These are phyloP conservation scores for Monosporascus sp. DNA, from an alignment of 2,329 filamentous ascomycete genomes.

Conservation along the genomic window DNA sequence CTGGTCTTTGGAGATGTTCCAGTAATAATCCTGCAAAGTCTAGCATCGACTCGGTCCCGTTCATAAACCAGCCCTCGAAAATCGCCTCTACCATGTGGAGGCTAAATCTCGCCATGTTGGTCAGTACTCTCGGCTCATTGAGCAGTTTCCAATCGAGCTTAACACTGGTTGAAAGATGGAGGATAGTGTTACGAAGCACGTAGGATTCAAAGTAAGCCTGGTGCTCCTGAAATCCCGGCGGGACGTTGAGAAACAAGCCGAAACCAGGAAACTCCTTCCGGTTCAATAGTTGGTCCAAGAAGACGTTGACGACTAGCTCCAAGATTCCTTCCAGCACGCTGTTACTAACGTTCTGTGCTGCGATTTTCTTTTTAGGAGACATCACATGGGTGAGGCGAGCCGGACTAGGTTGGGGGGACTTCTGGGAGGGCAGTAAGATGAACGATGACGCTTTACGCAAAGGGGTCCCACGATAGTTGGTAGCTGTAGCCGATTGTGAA, in stretches of 20 bases:
- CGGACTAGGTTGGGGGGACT: conserved; percentile 53
- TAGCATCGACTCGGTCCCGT: conserved; percentile 75
- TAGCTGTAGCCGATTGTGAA: conserved; percentile 34
- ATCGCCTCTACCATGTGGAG: conserved; percentile 82
- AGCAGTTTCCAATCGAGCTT: conserved; percentile 68
- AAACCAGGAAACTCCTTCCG: conserved; percentile 91
- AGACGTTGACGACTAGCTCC: conserved; percentile 73
- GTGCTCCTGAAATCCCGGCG: conserved; percentile 89
- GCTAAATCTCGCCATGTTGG: conserved; percentile 78
- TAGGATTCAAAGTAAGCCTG: conserved; percentile 95
- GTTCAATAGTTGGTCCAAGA: conserved; percentile 77
- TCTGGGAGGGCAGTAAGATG: conserved; percentile 74
- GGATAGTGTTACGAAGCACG: conserved; percentile 69
- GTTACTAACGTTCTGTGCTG: conserved; percentile 54
- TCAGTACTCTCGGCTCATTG: conserved; percentile 76
- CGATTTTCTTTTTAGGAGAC: conserved; percentile 50
- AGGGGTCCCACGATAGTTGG: conserved; percentile 48
- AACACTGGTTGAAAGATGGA: conserved; percentile 64
- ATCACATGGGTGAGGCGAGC: conserved; percentile 61
- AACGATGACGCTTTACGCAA: conserved; percentile 85
- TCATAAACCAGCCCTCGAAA: conserved; percentile 94
- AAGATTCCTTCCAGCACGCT: conserved; percentile 71
- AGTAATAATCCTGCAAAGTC: conserved; percentile 82
- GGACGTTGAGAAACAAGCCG: conserved; percentile 78
- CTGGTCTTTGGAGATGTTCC: conserved; percentile 83